Conservation (phyloP, 2,329 filamentous ascomycete genomes). For the Kalmusia sp. region DNA sequence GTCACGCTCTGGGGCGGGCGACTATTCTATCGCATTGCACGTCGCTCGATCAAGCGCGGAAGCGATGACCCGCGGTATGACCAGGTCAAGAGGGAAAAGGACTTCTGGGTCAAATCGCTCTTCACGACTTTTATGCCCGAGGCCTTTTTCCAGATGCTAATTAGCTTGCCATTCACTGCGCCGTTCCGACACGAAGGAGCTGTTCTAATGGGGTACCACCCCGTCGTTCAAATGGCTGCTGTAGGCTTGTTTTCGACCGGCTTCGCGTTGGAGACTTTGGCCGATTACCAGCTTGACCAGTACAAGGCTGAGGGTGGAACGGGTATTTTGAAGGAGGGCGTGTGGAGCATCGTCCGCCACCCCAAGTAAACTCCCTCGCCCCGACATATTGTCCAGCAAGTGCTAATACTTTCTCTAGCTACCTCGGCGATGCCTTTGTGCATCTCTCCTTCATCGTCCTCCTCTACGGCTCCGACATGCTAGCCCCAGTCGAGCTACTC, state of each 20-base stretch:
- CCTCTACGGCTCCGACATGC: conserved; percentile 61
- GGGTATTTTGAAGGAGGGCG: conserved; percentile 61
- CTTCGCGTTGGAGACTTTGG: conserved; percentile 62
- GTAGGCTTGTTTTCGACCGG: conserved; percentile 65
- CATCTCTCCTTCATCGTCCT: conserved; percentile 67
- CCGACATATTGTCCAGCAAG: neutral
- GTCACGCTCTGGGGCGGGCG: conserved; percentile 66
- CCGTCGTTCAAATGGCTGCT: conserved; percentile 47
- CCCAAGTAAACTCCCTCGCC: conserved; percentile 62
- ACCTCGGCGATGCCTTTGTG: conserved; percentile 66
- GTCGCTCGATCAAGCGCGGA: conserved; percentile 58
- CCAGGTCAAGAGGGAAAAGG: conserved; percentile 56
- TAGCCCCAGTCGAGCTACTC: conserved; percentile 62
- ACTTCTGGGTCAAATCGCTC: conserved; percentile 65
- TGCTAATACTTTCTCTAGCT: conserved; percentile 49
- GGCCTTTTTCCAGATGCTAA: conserved; percentile 63
- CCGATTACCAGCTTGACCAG: conserved; percentile 62
- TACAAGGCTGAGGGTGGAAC: conserved; percentile 54
- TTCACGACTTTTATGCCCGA: conserved; percentile 65
- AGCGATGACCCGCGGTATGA: conserved; percentile 65
- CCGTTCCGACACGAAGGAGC: conserved; percentile 59
- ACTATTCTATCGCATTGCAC: conserved; percentile 62
- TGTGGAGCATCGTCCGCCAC: conserved; percentile 68
- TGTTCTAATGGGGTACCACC: conserved; percentile 46
- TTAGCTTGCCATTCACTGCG: conserved; percentile 64